Base-by-base conservation (phyloP, 208 protist genomes). In the Leptomonas pyrrhocoris region DNA sequence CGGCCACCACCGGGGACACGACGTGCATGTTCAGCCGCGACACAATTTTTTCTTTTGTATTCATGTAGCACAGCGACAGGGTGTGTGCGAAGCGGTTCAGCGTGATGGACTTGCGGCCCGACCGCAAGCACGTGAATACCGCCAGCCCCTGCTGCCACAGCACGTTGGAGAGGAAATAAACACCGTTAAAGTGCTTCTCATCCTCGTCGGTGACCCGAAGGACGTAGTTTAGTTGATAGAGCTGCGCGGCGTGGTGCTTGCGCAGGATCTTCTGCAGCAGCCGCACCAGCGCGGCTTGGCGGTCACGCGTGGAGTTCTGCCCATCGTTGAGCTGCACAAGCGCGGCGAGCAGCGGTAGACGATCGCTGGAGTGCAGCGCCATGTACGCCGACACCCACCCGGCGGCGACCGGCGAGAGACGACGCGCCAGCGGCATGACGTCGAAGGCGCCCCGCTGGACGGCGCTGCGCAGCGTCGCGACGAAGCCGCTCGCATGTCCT, bases 181-280 rank as follows among this genome's bases (percentile, higher is more conserved):
- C 45, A 7, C 89, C 89, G 23, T 92, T 85, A 50, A 89, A 85
- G 69, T 86, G 80, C 61, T 77, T 77, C 49, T 92, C 79, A 12
- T 61, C 72, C 2, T 83, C 81, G 59, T 88, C 86, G 5, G 57
- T 69, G 25, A 92, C 84, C 31, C 75, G 83, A 21, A 94, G 76
- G n/a, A 81, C 75, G 61, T 85, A 94, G 79, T 92, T 94, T 30
- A 94, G 77, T 65, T 92, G 89, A 62, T 85, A 85, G 9, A 70
- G 48, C 25, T 74, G 64, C 30, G 71, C 21, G 11, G 80, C 61
- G 7, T 83, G 75, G 58, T 94, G 83, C 61, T 87, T 86, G 38
- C 77, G 81, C 48, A 92, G 61, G 19, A 92, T 75, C 21, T 65
- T 68, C 65, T 94, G 89, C 48, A 92, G 59, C 28, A 87, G 36